Percentiles rank a stretch among this genome's conserved stretches.
Evolutionary conservation across 148 eudicot genomes (phyloP).

Genomic region (Silene uniflora): DNA sequence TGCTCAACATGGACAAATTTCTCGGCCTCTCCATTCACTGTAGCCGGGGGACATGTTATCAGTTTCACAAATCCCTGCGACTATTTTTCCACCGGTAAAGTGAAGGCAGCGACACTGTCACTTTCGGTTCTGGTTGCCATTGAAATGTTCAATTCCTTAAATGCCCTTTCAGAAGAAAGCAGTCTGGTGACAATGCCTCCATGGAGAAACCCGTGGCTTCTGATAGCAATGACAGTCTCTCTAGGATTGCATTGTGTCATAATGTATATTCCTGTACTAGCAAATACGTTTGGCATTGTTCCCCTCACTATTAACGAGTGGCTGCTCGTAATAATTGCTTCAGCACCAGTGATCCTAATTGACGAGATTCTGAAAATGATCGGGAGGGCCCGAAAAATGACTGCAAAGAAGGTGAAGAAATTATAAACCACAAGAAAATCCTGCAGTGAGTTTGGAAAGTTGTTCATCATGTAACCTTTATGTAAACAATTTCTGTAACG

Average conservation of each 20-base stretch:
- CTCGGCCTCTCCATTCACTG: slow-evolving; percentile 60
- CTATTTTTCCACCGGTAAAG: slow-evolving; percentile 68
- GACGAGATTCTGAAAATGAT: slow-evolving; percentile 62
- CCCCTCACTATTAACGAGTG: slow-evolving; percentile 68
- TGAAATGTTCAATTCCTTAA: slow-evolving; percentile 86
- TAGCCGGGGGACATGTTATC: slow-evolving; percentile 46
- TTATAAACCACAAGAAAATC: too few species aligned
- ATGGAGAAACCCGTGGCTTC: slow-evolving; percentile 84
- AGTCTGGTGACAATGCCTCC: slow-evolving; percentile 81
- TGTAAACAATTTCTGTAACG: too few species aligned
- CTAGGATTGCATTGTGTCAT: slow-evolving; percentile 70
- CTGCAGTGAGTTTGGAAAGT: too few species aligned
- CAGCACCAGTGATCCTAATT: slow-evolving; percentile 69
- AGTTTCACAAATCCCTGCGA: slow-evolving; percentile 72
- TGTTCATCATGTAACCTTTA: too few species aligned
- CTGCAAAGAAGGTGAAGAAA: slow-evolving; percentile 45
- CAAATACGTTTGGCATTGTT: slow-evolving; percentile 67
- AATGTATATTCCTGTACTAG: slow-evolving; percentile 70
- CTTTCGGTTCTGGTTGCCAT: slow-evolving; percentile 86
- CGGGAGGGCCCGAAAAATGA: slow-evolving; percentile 41
- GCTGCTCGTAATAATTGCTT: slow-evolving; percentile 59
- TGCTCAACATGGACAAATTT: slow-evolving; percentile 84
- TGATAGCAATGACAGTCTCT: slow-evolving; percentile 67
- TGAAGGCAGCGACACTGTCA: slow-evolving; percentile 85
- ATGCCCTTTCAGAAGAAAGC: slow-evolving; percentile 82